Conservation (phyloP, 2,329 filamentous ascomycete species). For the Tolypocladium sp. region DNA sequence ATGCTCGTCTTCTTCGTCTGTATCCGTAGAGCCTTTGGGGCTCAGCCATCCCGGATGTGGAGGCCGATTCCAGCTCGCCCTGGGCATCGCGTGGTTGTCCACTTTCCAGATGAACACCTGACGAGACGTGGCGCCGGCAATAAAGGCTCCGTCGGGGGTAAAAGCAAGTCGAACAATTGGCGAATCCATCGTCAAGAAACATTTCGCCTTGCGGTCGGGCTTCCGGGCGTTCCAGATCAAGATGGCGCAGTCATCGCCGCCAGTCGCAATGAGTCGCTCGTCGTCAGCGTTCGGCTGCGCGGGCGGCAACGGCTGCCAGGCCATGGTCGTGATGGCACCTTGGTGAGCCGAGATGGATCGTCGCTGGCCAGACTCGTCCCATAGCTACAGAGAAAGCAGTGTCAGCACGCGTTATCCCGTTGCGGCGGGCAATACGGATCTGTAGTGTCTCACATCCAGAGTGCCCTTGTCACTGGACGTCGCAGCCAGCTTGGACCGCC, state of each 20-base stretch:
- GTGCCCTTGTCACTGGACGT: constrained; percentile 51
- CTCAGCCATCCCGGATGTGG: constrained; percentile 50
- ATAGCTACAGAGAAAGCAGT: constrained; percentile 30
- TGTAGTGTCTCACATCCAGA: constrained; percentile 44
- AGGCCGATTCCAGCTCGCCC: constrained; percentile 49
- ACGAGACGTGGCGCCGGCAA: constrained; percentile 51
- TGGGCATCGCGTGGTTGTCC: constrained; percentile 46
- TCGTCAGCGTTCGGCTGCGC: constrained; percentile 28
- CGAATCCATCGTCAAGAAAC: constrained; percentile 51
- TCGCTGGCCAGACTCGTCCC: constrained; percentile 43
- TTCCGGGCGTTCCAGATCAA: constrained; percentile 52
- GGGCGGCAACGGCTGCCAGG: constrained; percentile 47
- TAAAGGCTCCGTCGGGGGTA: constrained; percentile 53
- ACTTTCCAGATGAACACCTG: constrained; percentile 58
- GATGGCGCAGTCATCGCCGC: constrained; percentile 53
- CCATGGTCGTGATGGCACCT: constrained; percentile 46
- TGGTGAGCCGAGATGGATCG: constrained; percentile 50
- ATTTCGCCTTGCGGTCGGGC: constrained; percentile 45
- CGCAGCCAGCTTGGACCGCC: constrained; percentile 41
- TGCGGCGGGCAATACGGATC: too few relatives aligned
- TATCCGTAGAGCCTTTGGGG: constrained; percentile 41
- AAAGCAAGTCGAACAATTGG: constrained; percentile 52
- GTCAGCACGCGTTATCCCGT: neutral
- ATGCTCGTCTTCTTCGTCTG: constrained; percentile 52
- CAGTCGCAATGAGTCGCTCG: constrained; percentile 51